Evolutionary conservation across 192 early-diverging fungal genomes (phyloP).

Genomic region (Phycomyces nitens): DNA sequence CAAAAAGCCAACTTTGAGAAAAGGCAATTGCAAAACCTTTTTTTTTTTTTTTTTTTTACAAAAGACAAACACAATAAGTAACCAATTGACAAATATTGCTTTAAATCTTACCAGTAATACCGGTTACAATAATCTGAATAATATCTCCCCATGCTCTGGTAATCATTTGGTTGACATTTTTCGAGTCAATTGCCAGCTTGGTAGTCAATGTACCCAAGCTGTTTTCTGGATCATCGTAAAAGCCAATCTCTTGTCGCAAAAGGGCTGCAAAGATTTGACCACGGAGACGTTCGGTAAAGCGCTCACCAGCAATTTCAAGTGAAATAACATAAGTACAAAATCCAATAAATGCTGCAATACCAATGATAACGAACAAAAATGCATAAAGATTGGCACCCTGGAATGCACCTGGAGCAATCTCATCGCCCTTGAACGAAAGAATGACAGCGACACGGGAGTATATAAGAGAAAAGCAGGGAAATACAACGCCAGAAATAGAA

Average conservation of each 20-base stretch:
- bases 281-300: constrained; percentile 23
- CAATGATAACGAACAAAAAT: constrained; percentile 31
- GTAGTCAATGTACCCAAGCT: constrained; percentile 76
- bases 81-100: background rate
- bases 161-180: constrained; percentile 50
- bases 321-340: constrained; percentile 10
- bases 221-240: constrained; percentile 77
- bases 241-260: constrained; percentile 81
- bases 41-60: background rate
- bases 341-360: constrained; percentile 16
- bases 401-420: constrained; percentile 25
- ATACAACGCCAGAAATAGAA: constrained; percentile 39
- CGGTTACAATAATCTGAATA: constrained; percentile 30
- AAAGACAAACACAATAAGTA: background rate
- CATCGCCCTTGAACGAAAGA: constrained; percentile 13
- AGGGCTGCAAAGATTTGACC: constrained; percentile 60
- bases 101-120: constrained; percentile 21
- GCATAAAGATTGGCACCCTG: constrained; percentile 29
- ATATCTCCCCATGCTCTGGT: constrained; percentile 46
- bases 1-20: constrained; percentile 72
- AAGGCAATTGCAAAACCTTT: constrained; percentile 61
- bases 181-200: constrained; percentile 78
- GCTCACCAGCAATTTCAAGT: constrained; percentile 29
- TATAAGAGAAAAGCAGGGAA: constrained; percentile 73
- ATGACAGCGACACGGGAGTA: constrained; percentile 47